A percentile compares a stretch with the other conserved stretches of the same genome.
These are phyloP conservation scores for Pythium phragmiticola DNA, from an alignment of 352 stramenopile genomes.

Conservation along the genomic window DNA sequence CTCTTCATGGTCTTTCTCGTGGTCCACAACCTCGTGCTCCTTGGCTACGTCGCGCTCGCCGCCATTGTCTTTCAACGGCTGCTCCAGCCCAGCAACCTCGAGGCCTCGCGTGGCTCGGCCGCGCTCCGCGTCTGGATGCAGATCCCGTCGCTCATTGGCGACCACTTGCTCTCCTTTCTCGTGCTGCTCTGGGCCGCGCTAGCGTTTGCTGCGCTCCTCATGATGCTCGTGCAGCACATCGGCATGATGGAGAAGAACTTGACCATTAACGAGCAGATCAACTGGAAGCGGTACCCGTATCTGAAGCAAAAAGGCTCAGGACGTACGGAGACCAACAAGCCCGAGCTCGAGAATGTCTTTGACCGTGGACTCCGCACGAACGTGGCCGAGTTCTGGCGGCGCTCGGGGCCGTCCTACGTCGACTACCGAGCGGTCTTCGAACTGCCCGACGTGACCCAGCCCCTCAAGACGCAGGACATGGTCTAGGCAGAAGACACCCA, in stretches of 20 bases:
- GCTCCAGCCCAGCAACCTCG: conserved; percentile 28
- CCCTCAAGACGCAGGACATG: conserved; percentile 12
- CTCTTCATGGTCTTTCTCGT: conserved; percentile 78
- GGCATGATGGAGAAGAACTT: conserved; percentile 66
- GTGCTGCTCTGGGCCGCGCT: conserved; percentile 56
- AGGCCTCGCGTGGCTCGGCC: conserved; percentile 18
- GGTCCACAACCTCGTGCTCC: conserved; percentile 54
- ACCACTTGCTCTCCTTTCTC: conserved; percentile 58
- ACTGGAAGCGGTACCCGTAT: conserved; percentile 79
- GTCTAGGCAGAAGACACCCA: conserved; percentile 5
- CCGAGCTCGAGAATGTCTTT: conserved; percentile 24
- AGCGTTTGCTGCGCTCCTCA: conserved; percentile 44
- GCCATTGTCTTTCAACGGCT: conserved; percentile 37
- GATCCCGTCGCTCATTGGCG: conserved; percentile 47
- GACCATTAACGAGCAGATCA: conserved; percentile 84
- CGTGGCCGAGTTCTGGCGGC: conserved; percentile 26
- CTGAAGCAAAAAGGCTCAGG: conserved; percentile 27
- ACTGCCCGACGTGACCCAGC: not conserved
- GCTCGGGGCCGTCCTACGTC: conserved; percentile 12
- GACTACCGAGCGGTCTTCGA: conserved; percentile 26
- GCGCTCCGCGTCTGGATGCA: conserved; percentile 60
- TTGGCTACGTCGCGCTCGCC: conserved; percentile 45
- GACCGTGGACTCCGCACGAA: conserved; percentile 25
- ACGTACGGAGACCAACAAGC: not conserved
- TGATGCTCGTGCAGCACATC: conserved; percentile 71